Evolutionary conservation across 306 rosid species (phyloP), one percentile per base, ranked within the genome.

Genomic region (Nissolia schottii): DNA sequence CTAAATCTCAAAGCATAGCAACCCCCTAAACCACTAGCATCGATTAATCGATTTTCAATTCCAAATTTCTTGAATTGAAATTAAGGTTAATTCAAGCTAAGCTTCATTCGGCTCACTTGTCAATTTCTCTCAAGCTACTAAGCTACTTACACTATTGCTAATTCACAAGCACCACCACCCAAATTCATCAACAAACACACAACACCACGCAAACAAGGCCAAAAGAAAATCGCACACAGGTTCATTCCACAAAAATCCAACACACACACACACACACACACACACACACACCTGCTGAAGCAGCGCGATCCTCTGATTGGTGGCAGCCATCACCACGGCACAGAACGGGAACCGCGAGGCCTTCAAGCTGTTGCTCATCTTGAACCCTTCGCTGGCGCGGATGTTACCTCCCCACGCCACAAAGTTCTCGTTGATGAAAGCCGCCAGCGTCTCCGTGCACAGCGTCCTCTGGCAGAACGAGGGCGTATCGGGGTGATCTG

Each of bases 321-420:
- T 84, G 4, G 99, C 90, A 0, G 96, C 92, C 97, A 91, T 91
- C 9, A 95, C 99, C 5, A 89, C 84, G 9, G 97, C 99, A 79
- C 99, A 95, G 63, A 95, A 95, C 0, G 99, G 99, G 54, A 82
- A 95, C 12, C 96, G 41, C 0, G 99, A 91, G 7, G 99, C 99
- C 83, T 95, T 95, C 83, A 95, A 83, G 71, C 96, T 89, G 45
- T 95, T 91, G 77, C 96, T 88, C 99, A 91, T 95, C 96, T 91
- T 95, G 82, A 95, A 95, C 5, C 99, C 99, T 77, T 95, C 99
- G 68, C 93, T 91, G 6, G 90, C 82, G 22, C 97, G 77, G 69
- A 95, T 95, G 48, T 88, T 91, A 12, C 99, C 99, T 64, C 97
- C 97, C 99, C 99, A 95, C 11, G 92, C 79, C 14, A 95, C 96